Evolutionary conservation across 2,329 filamentous ascomycete genomes (phyloP), one percentile per base, ranked within the genome.

Genomic region (Ophidiomyces ophidiicola): DNA sequence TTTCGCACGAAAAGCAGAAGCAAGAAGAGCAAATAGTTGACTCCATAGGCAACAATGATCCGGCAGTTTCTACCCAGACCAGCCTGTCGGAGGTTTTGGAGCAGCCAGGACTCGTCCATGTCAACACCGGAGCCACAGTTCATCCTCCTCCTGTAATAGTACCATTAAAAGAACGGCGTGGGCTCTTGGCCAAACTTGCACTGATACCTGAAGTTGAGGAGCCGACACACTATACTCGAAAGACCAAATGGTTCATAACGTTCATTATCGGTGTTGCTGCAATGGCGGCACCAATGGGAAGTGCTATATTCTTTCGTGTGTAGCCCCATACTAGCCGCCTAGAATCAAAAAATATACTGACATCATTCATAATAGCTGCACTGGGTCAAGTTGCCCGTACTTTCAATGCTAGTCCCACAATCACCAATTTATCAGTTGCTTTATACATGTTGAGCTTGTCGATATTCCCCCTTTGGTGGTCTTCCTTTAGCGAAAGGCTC

Each of bases 401-500:
- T 15, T 66, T 90, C 30, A 48, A 78, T 47, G 69, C 76, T 8
- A 71, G 72, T 0, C 59, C 73, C 10, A 80, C 81, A 1, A 63
- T 83, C 11, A 76, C 78, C 40, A 92, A 90, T 56, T 54, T 90
- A 42, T 79, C 79, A 0, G 73, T 90, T 0, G 80, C 83, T 0
- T 60, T 88, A 42, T 90, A 87, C 56, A 85, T 90, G 82, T 67
- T 90, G 3, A 67, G 73, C 49, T 84, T 90, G 82, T 74, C 77
- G 40, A 83, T 90, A 31, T 88, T 86, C 48, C 84, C 84, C 0
- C 67, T 92, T 0, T 90, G 83, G 83, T 90, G 82, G 82, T 84
- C 80, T 1, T 79, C 78, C 1, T 86, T 90, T 52, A 84, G 80
- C 6, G 84, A 90, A 50, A 61, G 61, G 3, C 53, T 69, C 1